Conservation (phyloP, 352 stramenopile genomes). For the Blastocystis sp. region DNA sequence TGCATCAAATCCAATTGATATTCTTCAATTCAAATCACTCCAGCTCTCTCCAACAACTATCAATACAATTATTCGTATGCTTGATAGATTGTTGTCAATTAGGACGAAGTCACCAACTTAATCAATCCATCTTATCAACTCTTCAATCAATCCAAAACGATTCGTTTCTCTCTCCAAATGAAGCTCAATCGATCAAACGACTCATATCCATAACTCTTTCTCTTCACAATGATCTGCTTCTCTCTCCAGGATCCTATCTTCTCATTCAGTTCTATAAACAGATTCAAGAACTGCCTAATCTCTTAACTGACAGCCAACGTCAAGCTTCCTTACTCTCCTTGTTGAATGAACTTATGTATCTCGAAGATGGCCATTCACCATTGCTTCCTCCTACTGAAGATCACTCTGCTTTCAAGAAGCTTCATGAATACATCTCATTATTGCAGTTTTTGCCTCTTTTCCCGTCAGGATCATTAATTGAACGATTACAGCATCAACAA, state of each 20-base stretch:
- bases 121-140: background rate
- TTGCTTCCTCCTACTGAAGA: background rate
- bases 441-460: slow-evolving; percentile 32
- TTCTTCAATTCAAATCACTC: slow-evolving; percentile 5
- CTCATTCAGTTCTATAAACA: slow-evolving; percentile 18
- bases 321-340: slow-evolving; percentile 5
- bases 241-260: slow-evolving; percentile 37
- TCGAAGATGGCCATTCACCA: slow-evolving; percentile 23
- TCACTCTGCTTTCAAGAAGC: slow-evolving; percentile 4
- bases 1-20: background rate
- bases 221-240: background rate
- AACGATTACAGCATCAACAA: background rate
- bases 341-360: slow-evolving; percentile 33
- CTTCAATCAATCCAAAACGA: background rate
- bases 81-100: background rate
- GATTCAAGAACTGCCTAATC: background rate
- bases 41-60: background rate
- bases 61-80: slow-evolving; percentile 14
- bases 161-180: background rate
- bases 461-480: background rate
- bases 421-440: slow-evolving; percentile 39
- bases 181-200: background rate
- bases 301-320: background rate
- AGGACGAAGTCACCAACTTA: background rate
- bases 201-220: background rate